Evolutionary conservation across 2,329 filamentous ascomycete genomes (phyloP).

Genomic region (Venturia oleaginea): DNA sequence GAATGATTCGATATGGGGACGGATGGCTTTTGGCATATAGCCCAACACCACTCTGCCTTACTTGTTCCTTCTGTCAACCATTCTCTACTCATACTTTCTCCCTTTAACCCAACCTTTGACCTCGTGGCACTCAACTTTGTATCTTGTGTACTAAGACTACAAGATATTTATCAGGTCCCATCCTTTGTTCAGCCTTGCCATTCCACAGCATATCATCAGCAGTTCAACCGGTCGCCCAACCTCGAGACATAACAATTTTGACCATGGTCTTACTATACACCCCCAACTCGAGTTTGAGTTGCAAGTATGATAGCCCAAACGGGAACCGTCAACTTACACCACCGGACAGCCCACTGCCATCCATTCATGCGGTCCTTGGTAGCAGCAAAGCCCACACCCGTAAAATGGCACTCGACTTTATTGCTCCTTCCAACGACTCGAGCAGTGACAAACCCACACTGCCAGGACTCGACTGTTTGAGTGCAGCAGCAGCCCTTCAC

Average conservation of each 20-base stretch:
- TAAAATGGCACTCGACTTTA: conserved; percentile 14
- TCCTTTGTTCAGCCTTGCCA: conserved; percentile 3
- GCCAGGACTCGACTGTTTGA: conserved; percentile 5
- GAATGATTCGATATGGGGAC: background rate
- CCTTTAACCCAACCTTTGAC: background rate
- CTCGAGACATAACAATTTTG: background rate
- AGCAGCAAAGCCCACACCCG: background rate
- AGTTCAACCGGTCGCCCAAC: too few species aligned
- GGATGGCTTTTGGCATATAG: background rate
- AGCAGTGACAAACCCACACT: conserved; percentile 2
- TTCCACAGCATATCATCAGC: background rate
- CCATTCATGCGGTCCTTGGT: background rate
- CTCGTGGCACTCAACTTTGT: background rate
- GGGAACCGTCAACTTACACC: conserved; percentile 11
- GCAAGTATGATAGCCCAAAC: background rate
- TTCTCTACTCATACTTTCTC: background rate
- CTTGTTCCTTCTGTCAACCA: background rate
- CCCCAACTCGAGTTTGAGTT: background rate
- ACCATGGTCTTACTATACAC: background rate
- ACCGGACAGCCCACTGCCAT: conserved; percentile 8
- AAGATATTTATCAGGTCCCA: background rate
- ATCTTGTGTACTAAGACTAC: background rate
- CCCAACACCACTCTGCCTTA: background rate
- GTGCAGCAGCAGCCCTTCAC: conserved; percentile 7
- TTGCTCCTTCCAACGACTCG: conserved; percentile 8